These are phyloP conservation scores for Aspergillus sp. DNA, from an alignment of 2,329 filamentous ascomycete species.

Conservation along the genomic window DNA sequence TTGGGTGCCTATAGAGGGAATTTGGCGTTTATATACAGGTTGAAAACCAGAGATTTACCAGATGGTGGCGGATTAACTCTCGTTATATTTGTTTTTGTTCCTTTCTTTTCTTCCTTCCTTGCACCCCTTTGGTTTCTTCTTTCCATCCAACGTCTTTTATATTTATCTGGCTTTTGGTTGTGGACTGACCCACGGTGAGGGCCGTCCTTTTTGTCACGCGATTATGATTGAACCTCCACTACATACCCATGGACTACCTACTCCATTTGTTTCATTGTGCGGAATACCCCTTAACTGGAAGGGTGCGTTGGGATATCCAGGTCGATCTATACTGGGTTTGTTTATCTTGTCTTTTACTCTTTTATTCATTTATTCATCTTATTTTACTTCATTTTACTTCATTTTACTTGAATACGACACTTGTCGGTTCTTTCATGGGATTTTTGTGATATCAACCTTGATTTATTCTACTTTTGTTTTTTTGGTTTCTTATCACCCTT, in stretches of 20 bases:
- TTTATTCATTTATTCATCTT: background rate
- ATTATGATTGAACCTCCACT: slow-evolving; percentile 12
- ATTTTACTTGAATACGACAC: background rate
- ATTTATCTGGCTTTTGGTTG: slow-evolving; percentile 3
- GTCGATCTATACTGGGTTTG: background rate
- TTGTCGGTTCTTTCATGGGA: background rate
- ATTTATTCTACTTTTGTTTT: too few relatives aligned
- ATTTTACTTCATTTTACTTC: background rate
- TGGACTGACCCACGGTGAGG: slow-evolving; percentile 1
- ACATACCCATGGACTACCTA: slow-evolving; percentile 16
- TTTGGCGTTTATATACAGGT: slow-evolving; percentile 22
- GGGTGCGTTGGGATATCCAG: background rate
- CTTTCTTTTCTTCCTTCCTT: background rate
- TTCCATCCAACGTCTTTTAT: slow-evolving; percentile 3
- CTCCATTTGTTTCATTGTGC: slow-evolving; percentile 7
- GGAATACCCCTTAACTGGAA: slow-evolving; percentile 1
- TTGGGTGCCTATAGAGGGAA: slow-evolving; percentile 14
- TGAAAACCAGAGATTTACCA: slow-evolving; percentile 3
- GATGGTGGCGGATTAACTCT: too few relatives aligned
- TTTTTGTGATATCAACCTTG: too few relatives aligned
- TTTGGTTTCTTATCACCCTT: too few relatives aligned
- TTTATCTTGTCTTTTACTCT: background rate
- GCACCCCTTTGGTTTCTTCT: background rate
- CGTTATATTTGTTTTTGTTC: slow-evolving; percentile 3
- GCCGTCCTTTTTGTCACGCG: slow-evolving; percentile 11